Evolutionary conservation across 371 early-diverging fungal genomes (phyloP).

Genomic region (Batkoa obscura): DNA sequence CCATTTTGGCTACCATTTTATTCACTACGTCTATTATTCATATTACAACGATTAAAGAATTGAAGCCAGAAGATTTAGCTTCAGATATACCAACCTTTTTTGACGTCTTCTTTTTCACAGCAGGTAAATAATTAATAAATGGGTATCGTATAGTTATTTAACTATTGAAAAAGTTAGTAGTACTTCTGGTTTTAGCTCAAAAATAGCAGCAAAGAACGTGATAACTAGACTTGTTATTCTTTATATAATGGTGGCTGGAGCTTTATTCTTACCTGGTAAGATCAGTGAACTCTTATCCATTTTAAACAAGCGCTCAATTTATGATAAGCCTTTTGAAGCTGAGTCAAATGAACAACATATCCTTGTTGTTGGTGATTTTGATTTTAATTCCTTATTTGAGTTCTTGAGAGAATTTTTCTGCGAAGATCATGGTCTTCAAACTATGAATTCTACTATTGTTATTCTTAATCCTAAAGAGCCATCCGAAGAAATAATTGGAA

Average conservation of each 20-base stretch:
- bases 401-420: slow-evolving; percentile 56
- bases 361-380: slow-evolving; percentile 34
- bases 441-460: slow-evolving; percentile 38
- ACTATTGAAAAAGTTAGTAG: slow-evolving; percentile 10
- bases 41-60: slow-evolving; percentile 21
- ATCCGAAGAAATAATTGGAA: slow-evolving; percentile 21
- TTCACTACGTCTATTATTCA: slow-evolving; percentile 43
- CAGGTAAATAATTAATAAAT: slow-evolving; percentile 15
- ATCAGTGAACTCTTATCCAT: slow-evolving; percentile 35
- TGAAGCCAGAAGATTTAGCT: slow-evolving; percentile 13
- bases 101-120: slow-evolving; percentile 46
- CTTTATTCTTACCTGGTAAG: slow-evolving; percentile 39
- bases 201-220: slow-evolving; percentile 32
- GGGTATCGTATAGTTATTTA: background rate
- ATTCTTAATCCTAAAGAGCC: slow-evolving; percentile 35
- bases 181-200: slow-evolving; percentile 31
- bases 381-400: slow-evolving; percentile 24
- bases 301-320: slow-evolving; percentile 25
- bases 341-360: slow-evolving; percentile 28
- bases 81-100: slow-evolving; percentile 17
- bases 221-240: slow-evolving; percentile 30
- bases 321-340: slow-evolving; percentile 19
- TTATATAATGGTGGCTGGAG: slow-evolving; percentile 42
- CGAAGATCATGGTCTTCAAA: slow-evolving; percentile 31
- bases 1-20: slow-evolving; percentile 30